Base-by-base conservation (phyloP, 1,284 basidiomycete species). In the Rhodofomes roseus region DNA sequence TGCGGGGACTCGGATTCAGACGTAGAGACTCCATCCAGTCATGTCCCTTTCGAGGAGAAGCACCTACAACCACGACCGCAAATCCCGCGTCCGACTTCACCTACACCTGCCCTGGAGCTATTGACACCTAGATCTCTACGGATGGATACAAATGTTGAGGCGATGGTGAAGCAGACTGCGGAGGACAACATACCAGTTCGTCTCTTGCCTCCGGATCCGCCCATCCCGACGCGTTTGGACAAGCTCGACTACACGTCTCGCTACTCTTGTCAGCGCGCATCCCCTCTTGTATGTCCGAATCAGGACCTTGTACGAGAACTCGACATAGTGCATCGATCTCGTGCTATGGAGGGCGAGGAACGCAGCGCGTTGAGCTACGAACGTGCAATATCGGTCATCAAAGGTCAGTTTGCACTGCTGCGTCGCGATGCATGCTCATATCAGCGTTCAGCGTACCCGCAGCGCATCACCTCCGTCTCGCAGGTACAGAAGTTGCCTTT, bases 341-440 rank as follows among this genome's bases (percentile, higher is more conserved):
- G 90, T 51, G 76, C 81, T 44, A 71, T 90, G 3, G 90, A 92
- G 67, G 84, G 86, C 5, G 81, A 88, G 58, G 77, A 78, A 11
- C 74, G 82, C 36, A 90, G 86, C 65, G 83, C 84, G 51, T 71
- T 92, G 54, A 85, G 83, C 63, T 92, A 92, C 64, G 78, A 83
- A 50, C 78, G 87, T 46, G 83, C 86, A 1, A 83, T 89, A 61
- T 79, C 84, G n/a, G 85, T 87, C 1, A 76, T 90, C 62, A 90
- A 90, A 80, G 82, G 89, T 85, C 50, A 60, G 73, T 66, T 22
- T 7, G 39, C n/a, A 40, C n/a, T 7, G 7, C 16, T 20, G 39
- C 18, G 8, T 18, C n/a, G 23, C 29, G 14, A n/a, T 23, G 20
- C 37, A 1, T 16, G 22, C 18, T 41, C 9, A 16, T 40, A 23